Conservation (phyloP, 495 filamentous ascomycete species). For the Aspergillus campestris region DNA sequence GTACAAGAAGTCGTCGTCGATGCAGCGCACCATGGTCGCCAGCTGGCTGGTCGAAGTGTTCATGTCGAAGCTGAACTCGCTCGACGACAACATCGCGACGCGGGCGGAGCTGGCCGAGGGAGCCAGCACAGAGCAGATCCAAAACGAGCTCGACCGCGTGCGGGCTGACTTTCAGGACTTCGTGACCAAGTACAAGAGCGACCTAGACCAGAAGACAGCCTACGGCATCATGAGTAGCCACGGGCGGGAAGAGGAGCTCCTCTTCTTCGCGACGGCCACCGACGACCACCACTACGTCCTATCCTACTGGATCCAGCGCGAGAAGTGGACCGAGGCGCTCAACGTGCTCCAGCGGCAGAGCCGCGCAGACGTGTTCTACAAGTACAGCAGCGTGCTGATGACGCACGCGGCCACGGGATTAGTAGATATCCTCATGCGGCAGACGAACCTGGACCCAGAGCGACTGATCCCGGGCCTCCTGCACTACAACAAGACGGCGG, state of each 20-base stretch:
- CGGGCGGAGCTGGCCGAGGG: conserved; percentile 74
- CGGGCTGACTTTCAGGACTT: conserved; percentile 82
- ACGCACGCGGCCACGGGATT: conserved; percentile 72
- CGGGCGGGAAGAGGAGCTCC: conserved; percentile 82
- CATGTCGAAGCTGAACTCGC: conserved; percentile 91
- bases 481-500: conserved; percentile 72
- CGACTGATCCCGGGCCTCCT: conserved; percentile 87
- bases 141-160: conserved; percentile 59
- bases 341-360: conserved; percentile 85
- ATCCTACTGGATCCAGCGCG: conserved; percentile 93
- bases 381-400: conserved; percentile 94
- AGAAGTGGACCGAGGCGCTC: conserved; percentile 86
- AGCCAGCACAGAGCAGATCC: conserved; percentile 57
- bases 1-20: conserved; percentile 73
- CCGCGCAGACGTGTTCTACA: conserved; percentile 87
- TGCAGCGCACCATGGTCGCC: conserved; percentile 93
- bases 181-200: conserved; percentile 68
- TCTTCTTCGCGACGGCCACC: conserved; percentile 78
- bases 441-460: conserved; percentile 76
- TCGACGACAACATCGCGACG: conserved; percentile 90
- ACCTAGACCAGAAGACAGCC: conserved; percentile 82
- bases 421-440: conserved; percentile 89
- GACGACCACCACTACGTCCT: conserved; percentile 93
- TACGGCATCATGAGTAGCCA: conserved; percentile 96
- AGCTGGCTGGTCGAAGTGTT: conserved; percentile 93